These are phyloP conservation scores for Umbilicaria muhlenbergii DNA, from an alignment of 495 filamentous ascomycete species.

Conservation along the genomic window DNA sequence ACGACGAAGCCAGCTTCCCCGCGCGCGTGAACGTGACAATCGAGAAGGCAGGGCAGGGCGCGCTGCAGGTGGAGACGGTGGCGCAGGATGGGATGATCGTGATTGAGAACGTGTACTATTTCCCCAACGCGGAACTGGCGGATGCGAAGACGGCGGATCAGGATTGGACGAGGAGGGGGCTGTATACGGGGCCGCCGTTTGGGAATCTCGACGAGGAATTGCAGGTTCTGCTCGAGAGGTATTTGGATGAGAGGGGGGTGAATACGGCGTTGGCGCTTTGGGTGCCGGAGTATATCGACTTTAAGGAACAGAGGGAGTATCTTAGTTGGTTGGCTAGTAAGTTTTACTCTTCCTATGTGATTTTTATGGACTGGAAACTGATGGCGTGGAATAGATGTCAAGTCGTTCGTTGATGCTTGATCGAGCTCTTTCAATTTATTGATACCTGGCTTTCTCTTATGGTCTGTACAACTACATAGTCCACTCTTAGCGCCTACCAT, in stretches of 20 bases:
- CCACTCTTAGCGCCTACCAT: too few relatives aligned
- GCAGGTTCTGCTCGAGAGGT: slow-evolving; percentile 79
- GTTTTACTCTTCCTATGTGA: slow-evolving; percentile 11
- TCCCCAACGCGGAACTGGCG: slow-evolving; percentile 55
- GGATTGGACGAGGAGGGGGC: slow-evolving; percentile 51
- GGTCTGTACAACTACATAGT: too few relatives aligned
- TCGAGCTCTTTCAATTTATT: neutral
- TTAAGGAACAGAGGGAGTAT: slow-evolving; percentile 99
- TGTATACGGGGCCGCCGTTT: slow-evolving; percentile 89
- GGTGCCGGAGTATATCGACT: slow-evolving; percentile 90
- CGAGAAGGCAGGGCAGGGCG: slow-evolving; percentile 68
- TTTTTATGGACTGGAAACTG: neutral
- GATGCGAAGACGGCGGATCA: slow-evolving; percentile 46
- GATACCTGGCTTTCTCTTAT: too few relatives aligned
- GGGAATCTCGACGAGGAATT: slow-evolving; percentile 91
- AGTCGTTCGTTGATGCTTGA: slow-evolving; percentile 59
- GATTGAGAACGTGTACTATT: slow-evolving; percentile 87
- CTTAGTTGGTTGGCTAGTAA: slow-evolving; percentile 69
- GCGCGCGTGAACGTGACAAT: slow-evolving; percentile 74
- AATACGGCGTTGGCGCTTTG: slow-evolving; percentile 77
- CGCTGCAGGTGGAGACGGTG: slow-evolving; percentile 71
- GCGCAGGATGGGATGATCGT: slow-evolving; percentile 77
- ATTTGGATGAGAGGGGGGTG: slow-evolving; percentile 87
- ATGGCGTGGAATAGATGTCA: slow-evolving; percentile 37
- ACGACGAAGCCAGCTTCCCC: slow-evolving; percentile 49